Percentiles rank a stretch among this genome's conserved stretches.
These are phyloP conservation scores for Lasiodiplodia hormozganensis DNA, from an alignment of 2,329 filamentous ascomycete genomes.

Conservation along the genomic window DNA sequence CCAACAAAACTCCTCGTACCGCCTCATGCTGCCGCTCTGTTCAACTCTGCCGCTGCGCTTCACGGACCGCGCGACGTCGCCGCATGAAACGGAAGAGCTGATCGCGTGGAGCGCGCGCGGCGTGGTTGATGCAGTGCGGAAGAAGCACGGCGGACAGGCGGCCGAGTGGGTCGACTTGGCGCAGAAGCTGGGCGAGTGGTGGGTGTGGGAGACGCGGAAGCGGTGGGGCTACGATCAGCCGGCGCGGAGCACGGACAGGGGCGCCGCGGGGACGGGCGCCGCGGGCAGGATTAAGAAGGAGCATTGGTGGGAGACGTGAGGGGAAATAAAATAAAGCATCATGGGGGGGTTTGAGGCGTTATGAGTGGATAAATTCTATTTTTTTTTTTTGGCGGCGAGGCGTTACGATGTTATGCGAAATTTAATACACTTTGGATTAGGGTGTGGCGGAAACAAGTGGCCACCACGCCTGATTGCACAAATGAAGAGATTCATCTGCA, in stretches of 20 bases:
- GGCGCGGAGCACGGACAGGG: constrained; percentile 36
- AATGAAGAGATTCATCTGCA: too few species aligned
- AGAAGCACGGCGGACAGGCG: constrained; percentile 41
- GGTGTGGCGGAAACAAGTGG: too few species aligned
- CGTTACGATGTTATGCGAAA: too few species aligned
- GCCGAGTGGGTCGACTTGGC: constrained; percentile 47
- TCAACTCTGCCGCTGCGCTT: constrained; percentile 41
- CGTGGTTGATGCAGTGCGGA: constrained; percentile 37
- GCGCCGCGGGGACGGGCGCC: constrained; percentile 32
- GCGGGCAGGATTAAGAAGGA: constrained; percentile 35
- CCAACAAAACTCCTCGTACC: constrained; percentile 34
- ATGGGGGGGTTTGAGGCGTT: too few species aligned
- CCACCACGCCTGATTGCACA: too few species aligned
- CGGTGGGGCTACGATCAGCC: constrained; percentile 37
- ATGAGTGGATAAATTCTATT: too few species aligned
- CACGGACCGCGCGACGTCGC: constrained; percentile 39
- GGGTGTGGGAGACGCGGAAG: constrained; percentile 43
- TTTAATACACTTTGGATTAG: too few species aligned
- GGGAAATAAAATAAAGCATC: too few species aligned
- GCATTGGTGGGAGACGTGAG: constrained; percentile 38
- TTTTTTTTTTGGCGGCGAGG: too few species aligned
- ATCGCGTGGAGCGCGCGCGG: constrained; percentile 36
- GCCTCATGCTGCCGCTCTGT: constrained; percentile 38
- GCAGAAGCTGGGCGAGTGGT: constrained; percentile 48
- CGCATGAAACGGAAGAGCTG: constrained; percentile 40